Percentiles rank a stretch among this genome's conserved stretches.
Conservation (phyloP, 805 yeast species). For the Candida ponderosae region DNA sequence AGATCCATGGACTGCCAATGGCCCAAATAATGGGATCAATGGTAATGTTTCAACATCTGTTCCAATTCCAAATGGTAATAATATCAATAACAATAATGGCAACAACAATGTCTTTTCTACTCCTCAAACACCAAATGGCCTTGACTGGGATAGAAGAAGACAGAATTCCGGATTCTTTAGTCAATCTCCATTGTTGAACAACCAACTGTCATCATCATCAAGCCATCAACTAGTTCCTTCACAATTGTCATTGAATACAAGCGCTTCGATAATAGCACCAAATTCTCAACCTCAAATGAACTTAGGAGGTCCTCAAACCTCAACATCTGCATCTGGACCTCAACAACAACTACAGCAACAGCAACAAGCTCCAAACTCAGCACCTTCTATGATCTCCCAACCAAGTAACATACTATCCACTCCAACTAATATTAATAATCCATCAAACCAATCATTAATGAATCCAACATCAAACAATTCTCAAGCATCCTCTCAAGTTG, state of each 20-base stretch:
- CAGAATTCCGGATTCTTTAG: constrained; percentile 44
- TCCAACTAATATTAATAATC: constrained; percentile 14
- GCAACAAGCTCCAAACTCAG: constrained; percentile 3
- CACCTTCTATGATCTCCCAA: constrained; percentile 1
- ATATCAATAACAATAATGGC: background rate
- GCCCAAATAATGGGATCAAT: background rate
- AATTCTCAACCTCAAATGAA: constrained; percentile 12
- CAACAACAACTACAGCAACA: constrained; percentile 3
- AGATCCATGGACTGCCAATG: constrained; percentile 30
- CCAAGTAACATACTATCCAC: constrained; percentile 10
- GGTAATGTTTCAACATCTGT: constrained; percentile 2
- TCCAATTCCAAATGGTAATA: constrained; percentile 5
- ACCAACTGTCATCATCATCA: constrained; percentile 11
- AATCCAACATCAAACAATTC: constrained; percentile 7
- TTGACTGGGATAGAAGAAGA: constrained; percentile 45
- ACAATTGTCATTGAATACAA: constrained; percentile 12
- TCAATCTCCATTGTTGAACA: constrained; percentile 17
- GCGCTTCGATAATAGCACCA: constrained; percentile 1
- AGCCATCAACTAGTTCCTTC: constrained; percentile 13
- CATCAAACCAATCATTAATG: constrained; percentile 1
- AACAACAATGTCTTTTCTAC: constrained; percentile 14
- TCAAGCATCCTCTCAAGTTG: constrained; percentile 34
- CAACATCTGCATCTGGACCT: constrained; percentile 12
- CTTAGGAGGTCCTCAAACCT: constrained; percentile 15
- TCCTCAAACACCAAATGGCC: constrained; percentile 33